phyloP scores from a whole-genome alignment of 306 rosid species.

The Dryas drummondii region DNA sequence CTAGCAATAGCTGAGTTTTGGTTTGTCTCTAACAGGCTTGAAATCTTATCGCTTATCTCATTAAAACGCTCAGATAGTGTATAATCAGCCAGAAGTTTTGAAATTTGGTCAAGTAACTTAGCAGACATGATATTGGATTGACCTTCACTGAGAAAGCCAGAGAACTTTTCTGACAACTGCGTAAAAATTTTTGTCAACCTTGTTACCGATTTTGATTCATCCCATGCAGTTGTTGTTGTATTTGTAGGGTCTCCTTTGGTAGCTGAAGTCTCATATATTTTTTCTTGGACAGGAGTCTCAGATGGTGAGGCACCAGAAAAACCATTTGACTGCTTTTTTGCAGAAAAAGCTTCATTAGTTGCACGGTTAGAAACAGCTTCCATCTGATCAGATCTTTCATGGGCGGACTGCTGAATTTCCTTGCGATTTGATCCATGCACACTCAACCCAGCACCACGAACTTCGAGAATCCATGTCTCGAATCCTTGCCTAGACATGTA shows the following conservation, averaged over 20 bases:
- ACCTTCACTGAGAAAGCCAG: slow-evolving; percentile 87
- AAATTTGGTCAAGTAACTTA: slow-evolving; percentile 75
- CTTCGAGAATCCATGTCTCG: slow-evolving; percentile 96
- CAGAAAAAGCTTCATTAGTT: slow-evolving; percentile 45
- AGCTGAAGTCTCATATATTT: slow-evolving; percentile 33
- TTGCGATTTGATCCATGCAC: slow-evolving; percentile 45
- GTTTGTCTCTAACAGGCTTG: slow-evolving; percentile 62
- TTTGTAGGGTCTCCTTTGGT: slow-evolving; percentile 38
- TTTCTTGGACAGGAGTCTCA: slow-evolving; percentile 41
- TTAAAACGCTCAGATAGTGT: slow-evolving; percentile 67
- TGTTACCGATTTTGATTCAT: slow-evolving; percentile 68
- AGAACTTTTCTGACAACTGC: slow-evolving; percentile 72
- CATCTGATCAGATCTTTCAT: slow-evolving; percentile 65
- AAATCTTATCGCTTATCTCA: slow-evolving; percentile 67
- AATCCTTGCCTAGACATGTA: slow-evolving; percentile 91
- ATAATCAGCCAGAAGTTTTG: slow-evolving; percentile 78
- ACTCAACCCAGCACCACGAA: slow-evolving; percentile 97
- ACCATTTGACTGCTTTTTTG: slow-evolving; percentile 44
- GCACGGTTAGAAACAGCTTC: slow-evolving; percentile 55
- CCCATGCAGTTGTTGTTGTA: slow-evolving; percentile 65
- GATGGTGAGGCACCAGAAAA: slow-evolving; percentile 32
- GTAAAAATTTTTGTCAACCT: slow-evolving; percentile 69
- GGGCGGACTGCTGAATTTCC: slow-evolving; percentile 60
- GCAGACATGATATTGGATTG: slow-evolving; percentile 73
- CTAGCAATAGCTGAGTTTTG: slow-evolving; percentile 62